Evolutionary conservation across 1,284 basidiomycete genomes (phyloP).

Genomic region (Butyriboletus appendiculatus): DNA sequence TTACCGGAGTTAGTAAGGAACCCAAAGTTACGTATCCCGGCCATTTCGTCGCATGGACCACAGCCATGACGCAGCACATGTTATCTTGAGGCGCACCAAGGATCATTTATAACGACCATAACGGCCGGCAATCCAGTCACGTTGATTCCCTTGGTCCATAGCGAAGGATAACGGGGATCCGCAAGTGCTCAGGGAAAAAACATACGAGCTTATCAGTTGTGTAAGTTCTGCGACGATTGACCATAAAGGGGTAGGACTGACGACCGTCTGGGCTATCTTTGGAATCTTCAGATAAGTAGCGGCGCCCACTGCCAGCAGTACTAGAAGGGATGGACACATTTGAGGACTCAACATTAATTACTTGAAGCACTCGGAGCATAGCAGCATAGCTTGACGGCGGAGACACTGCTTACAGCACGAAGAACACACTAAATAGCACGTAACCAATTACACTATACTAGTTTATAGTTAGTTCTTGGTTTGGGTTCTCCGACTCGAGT

Average conservation of each 20-base stretch:
- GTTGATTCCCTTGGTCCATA: too few species aligned
- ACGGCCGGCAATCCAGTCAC: too few species aligned
- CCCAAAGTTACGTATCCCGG: constrained; percentile 21
- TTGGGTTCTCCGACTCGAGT: neutral
- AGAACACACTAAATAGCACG: neutral
- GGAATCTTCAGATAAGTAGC: neutral
- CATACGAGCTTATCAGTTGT: neutral
- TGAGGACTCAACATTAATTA: neutral
- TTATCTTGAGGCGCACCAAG: neutral
- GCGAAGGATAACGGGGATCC: neutral
- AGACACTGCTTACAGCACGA: neutral
- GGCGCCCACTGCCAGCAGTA: too few species aligned
- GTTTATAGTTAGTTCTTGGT: neutral
- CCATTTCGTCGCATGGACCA: constrained; percentile 3
- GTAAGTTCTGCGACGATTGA: neutral
- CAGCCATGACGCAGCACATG: constrained; percentile 1
- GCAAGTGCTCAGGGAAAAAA: too few species aligned
- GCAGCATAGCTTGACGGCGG: neutral
- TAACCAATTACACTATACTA: neutral
- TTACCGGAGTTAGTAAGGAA: constrained; percentile 13
- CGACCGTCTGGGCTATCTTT: constrained; percentile 10
- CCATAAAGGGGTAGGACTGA: constrained; percentile 10
- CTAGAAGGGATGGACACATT: neutral
- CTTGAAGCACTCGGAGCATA: neutral
- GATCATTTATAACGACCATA: neutral